These are phyloP conservation scores for Ustulina deusta DNA, from an alignment of 2,329 filamentous ascomycete species.

Conservation along the genomic window DNA sequence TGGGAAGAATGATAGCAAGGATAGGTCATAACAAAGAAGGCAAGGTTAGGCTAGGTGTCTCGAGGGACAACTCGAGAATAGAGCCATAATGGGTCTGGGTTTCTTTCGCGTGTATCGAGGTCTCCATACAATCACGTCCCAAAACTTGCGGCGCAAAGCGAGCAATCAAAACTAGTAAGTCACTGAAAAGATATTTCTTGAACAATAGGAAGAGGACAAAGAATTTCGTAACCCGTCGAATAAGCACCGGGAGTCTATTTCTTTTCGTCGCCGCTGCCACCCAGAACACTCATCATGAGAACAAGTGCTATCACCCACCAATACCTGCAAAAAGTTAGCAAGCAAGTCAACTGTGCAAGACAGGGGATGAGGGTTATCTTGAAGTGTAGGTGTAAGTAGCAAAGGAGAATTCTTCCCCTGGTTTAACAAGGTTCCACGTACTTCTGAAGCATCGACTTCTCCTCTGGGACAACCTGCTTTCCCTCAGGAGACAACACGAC, in stretches of 20 bases:
- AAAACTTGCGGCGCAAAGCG: conserved; percentile 1
- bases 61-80: background rate
- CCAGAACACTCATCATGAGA: conserved; percentile 65
- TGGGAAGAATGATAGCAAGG: background rate
- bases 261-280: conserved; percentile 64
- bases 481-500: conserved; percentile 72
- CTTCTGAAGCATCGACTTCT: conserved; percentile 77
- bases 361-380: background rate
- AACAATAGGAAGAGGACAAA: conserved; percentile 2
- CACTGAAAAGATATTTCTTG: conserved; percentile 9
- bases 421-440: conserved; percentile 54
- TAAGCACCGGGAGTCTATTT: conserved; percentile 52
- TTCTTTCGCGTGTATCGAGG: background rate
- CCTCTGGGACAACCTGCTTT: conserved; percentile 66
- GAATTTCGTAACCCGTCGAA: conserved; percentile 18
- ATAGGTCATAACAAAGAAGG: background rate
- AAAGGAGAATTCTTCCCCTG: background rate
- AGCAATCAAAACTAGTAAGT: conserved; percentile 15
- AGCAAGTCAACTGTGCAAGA: background rate
- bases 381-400: background rate
- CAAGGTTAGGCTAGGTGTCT: background rate
- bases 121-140: conserved; percentile 14
- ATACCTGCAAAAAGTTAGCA: conserved; percentile 64
- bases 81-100: background rate
- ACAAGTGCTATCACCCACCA: conserved; percentile 73